phyloP scores from a whole-genome alignment of 345 rosid species.

The Streptanthus diversifolius region DNA sequence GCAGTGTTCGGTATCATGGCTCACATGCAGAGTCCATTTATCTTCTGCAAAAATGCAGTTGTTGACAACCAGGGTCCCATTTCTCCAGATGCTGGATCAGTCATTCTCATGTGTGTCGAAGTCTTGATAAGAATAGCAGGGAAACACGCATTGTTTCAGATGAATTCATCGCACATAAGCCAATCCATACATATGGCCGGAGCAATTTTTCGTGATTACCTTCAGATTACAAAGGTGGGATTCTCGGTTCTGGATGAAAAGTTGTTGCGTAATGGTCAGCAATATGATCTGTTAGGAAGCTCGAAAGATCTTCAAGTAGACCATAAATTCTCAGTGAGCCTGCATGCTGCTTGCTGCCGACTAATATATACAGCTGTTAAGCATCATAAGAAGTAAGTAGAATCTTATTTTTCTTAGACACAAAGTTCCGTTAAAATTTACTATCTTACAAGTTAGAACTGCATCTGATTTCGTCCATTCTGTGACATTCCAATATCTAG shows the following conservation, averaged over 20 bases:
- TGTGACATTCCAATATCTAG: slow-evolving; percentile 42
- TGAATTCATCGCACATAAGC: slow-evolving; percentile 74
- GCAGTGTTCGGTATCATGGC: slow-evolving; percentile 66
- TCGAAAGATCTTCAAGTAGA: slow-evolving; percentile 37
- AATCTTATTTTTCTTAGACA: neutral
- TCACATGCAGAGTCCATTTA: slow-evolving; percentile 71
- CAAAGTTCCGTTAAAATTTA: slow-evolving; percentile 1
- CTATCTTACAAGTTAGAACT: slow-evolving; percentile 2
- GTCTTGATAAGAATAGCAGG: slow-evolving; percentile 75
- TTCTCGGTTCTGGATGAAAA: slow-evolving; percentile 26
- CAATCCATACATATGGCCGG: slow-evolving; percentile 69
- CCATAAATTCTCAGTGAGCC: slow-evolving; percentile 48
- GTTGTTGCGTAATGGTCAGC: slow-evolving; percentile 23
- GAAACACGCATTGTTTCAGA: slow-evolving; percentile 56
- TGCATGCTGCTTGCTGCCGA: slow-evolving; percentile 69
- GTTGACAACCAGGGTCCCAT: slow-evolving; percentile 23
- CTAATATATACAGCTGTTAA: slow-evolving; percentile 68
- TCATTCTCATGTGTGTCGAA: slow-evolving; percentile 85
- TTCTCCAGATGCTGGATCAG: slow-evolving; percentile 77
- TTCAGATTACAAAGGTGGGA: slow-evolving; percentile 35
- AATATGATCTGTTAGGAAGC: slow-evolving; percentile 30
- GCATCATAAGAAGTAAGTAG: slow-evolving; percentile 68
- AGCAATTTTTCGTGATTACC: slow-evolving; percentile 56
- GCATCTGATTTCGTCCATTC: slow-evolving; percentile 15
- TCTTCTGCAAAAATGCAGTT: slow-evolving; percentile 41